A percentile compares a stretch with the other conserved stretches of the same genome.
These are phyloP conservation scores for Stephanodiscus minutulus DNA, from an alignment of 108 stramenopile species.

Conservation along the genomic window DNA sequence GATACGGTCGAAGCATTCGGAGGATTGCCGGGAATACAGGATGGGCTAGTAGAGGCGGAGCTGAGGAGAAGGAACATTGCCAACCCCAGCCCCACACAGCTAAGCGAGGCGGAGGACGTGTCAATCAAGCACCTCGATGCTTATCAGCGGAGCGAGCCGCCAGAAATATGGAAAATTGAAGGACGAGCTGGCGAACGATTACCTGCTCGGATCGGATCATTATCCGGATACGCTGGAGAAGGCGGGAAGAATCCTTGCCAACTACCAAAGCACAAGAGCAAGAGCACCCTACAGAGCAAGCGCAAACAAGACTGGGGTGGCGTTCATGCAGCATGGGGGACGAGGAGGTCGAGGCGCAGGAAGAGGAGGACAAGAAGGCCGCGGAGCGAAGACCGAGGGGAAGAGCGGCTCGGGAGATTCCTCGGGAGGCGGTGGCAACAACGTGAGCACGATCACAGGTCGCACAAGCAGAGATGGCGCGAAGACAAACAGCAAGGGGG, in stretches of 20 bases:
- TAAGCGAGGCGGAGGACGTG: no score
- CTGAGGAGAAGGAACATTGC: no score
- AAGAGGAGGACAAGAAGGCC: neutral
- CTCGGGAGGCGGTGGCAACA: neutral
- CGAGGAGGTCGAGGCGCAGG: no score
- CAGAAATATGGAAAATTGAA: slow-evolving; percentile 4
- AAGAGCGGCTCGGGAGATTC: neutral
- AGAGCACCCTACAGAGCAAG: neutral
- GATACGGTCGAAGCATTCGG: no score
- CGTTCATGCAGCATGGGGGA: neutral
- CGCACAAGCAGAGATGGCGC: no score
- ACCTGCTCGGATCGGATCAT: slow-evolving; percentile 10
- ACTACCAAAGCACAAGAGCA: neutral
- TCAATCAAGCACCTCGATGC: neutral
- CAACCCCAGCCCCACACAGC: no score
- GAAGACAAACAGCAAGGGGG: no score
- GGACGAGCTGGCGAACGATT: slow-evolving; percentile 14
- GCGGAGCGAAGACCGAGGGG: neutral
- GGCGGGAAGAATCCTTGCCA: neutral
- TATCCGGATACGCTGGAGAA: slow-evolving; percentile 19
- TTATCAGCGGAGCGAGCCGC: slow-evolving; percentile 2
- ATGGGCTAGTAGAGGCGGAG: no score
- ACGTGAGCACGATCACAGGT: no score
- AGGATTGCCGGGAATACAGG: no score
- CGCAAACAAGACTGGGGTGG: neutral